These are phyloP conservation scores for Neurospora cerealis DNA, from an alignment of 495 filamentous ascomycete species.

Conservation along the genomic window DNA sequence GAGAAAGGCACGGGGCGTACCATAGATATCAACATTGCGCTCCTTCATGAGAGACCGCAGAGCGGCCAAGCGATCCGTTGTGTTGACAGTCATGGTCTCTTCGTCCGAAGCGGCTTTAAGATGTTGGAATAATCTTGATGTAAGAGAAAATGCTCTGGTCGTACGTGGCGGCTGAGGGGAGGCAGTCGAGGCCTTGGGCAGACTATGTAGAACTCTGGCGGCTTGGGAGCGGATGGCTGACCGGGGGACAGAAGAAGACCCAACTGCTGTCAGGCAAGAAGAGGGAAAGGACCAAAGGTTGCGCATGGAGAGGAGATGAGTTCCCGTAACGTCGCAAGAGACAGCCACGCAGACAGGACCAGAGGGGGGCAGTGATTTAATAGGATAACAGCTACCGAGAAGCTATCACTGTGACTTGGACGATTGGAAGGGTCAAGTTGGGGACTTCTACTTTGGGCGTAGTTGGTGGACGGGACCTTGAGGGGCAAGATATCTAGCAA, in stretches of 20 bases:
- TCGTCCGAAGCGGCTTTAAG: constrained; percentile 7
- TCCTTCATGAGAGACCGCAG: constrained; percentile 84
- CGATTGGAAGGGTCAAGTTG: not conserved
- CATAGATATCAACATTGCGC: constrained; percentile 83
- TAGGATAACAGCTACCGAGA: not conserved
- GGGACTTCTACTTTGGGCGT: not conserved
- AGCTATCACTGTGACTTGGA: not conserved
- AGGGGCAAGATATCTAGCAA: not conserved
- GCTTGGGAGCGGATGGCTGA: not conserved
- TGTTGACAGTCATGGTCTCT: constrained; percentile 81
- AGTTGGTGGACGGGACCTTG: not conserved
- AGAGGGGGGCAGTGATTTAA: not conserved
- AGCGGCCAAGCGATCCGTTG: constrained; percentile 61
- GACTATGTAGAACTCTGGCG: not conserved
- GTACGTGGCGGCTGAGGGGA: not conserved
- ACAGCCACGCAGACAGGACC: not conserved
- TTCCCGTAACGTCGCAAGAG: not conserved
- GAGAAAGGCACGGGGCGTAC: constrained; percentile 42
- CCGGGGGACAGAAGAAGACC: not conserved
- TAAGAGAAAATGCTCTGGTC: not conserved
- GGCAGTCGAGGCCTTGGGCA: not conserved
- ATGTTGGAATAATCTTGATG: not conserved
- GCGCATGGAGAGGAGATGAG: not conserved
- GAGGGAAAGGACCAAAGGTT: not conserved
- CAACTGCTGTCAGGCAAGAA: not conserved